phyloP scores from a whole-genome alignment of 78 protist genomes.

The Anaeramoeba ignava region DNA sequence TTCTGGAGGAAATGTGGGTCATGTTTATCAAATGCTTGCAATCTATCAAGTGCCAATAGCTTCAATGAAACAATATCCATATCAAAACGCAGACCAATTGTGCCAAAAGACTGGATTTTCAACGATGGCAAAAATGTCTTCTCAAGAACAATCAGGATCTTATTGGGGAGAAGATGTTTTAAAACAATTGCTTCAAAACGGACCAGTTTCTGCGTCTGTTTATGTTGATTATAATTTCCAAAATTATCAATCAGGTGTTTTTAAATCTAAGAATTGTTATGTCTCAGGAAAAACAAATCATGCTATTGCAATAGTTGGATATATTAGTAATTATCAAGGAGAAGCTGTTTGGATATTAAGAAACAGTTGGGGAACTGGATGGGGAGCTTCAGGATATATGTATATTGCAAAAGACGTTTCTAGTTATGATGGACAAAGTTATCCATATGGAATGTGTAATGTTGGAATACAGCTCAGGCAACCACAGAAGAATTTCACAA shows the following conservation, averaged over 20 bases:
- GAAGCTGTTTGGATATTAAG: neutral
- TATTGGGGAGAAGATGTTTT: neutral
- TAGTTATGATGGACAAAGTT: too few species aligned
- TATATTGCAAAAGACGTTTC: too few species aligned
- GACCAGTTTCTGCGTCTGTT: neutral
- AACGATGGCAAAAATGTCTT: neutral
- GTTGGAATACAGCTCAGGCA: too few species aligned
- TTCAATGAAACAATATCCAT: neutral
- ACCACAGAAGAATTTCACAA: too few species aligned
- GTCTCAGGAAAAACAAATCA: neutral
- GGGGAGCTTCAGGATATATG: too few species aligned
- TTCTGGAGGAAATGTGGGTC: neutral
- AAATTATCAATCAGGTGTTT: neutral
- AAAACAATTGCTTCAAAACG: neutral
- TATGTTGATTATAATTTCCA: neutral
- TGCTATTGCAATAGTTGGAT: neutral
- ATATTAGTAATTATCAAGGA: neutral
- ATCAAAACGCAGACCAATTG: neutral
- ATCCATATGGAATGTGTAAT: too few species aligned
- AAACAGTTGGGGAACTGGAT: neutral
- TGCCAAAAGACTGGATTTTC: neutral
- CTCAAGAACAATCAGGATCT: neutral
- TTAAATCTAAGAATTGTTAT: neutral
- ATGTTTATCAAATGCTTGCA: neutral
- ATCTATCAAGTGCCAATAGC: too few species aligned